Conservation (phyloP, 2,329 filamentous ascomycete species). For the Aspergillus alliaceus region DNA sequence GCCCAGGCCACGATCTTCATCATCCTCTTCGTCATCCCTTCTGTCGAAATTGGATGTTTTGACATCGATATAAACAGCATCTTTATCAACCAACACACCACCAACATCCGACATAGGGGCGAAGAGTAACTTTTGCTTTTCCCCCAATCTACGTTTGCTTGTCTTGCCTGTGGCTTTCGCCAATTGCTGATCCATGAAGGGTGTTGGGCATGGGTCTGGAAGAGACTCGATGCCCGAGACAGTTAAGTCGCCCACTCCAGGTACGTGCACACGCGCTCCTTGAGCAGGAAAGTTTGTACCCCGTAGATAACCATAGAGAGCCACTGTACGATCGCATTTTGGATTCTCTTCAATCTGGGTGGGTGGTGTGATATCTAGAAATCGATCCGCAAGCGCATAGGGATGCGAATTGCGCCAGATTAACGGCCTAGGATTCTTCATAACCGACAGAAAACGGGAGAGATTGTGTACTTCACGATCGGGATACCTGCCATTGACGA, state of each 20-base stretch:
- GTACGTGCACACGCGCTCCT: conserved; percentile 85
- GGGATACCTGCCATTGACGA: conserved; percentile 94
- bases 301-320: conserved; percentile 87
- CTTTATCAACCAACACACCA: conserved; percentile 92
- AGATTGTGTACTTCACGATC: conserved; percentile 96
- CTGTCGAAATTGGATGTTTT: conserved; percentile 70
- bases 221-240: conserved; percentile 81
- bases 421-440: conserved; percentile 98
- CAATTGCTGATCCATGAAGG: conserved; percentile 81
- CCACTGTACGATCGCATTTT: conserved; percentile 87
- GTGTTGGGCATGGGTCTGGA: conserved; percentile 93
- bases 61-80: conserved; percentile 86
- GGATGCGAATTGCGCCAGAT: conserved; percentile 96
- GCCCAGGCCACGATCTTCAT: conserved; percentile 80
- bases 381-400: conserved; percentile 89
- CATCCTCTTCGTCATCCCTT: conserved; percentile 61
- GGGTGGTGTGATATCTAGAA: conserved; percentile 91
- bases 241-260: conserved; percentile 85
- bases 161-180: conserved; percentile 83
- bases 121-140: conserved; percentile 95
- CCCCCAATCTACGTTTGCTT: conserved; percentile 76
- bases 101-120: conserved; percentile 98
- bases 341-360: conserved; percentile 84
- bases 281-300: conserved; percentile 90
- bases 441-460: conserved; percentile 91